Conservation (phyloP, 1,284 basidiomycete genomes). For the Golubevia sp. region DNA sequence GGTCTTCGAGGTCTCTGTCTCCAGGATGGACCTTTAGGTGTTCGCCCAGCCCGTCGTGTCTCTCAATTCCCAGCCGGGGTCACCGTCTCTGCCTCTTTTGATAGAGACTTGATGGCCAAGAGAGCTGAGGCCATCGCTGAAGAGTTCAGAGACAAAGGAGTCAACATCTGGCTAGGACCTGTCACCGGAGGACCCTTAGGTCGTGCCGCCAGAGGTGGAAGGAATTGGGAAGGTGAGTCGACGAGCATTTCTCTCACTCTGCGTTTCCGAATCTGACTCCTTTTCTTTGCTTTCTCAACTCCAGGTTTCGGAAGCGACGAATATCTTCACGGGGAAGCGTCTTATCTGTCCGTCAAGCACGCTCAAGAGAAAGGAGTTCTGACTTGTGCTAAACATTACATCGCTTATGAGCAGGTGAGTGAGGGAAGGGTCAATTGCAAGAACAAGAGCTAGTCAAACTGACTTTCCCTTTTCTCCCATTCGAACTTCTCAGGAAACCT, state of each 20-base stretch:
- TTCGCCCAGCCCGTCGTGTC: conserved; percentile 37
- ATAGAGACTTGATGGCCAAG: conserved; percentile 30
- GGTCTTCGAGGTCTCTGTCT: conserved; percentile 44
- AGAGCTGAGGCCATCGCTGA: conserved; percentile 45
- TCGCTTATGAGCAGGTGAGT: conserved; percentile 48
- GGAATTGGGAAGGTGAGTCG: conserved; percentile 34
- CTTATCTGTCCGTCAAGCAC: conserved; percentile 30
- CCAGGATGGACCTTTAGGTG: conserved; percentile 45
- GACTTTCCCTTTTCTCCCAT: background rate
- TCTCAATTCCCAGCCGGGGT: conserved; percentile 49
- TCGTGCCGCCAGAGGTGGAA: conserved; percentile 32
- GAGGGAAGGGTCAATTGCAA: conserved; percentile 19
- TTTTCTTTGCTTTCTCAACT: background rate
- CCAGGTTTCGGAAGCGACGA: conserved; percentile 38
- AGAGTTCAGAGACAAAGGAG: conserved; percentile 50
- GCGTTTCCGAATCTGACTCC: background rate
- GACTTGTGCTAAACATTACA: conserved; percentile 46
- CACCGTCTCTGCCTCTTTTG: conserved; percentile 46
- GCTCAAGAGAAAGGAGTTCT: conserved; percentile 41
- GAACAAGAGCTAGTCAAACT: background rate
- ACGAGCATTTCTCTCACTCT: background rate
- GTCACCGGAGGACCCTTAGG: conserved; percentile 28
- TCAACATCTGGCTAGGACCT: conserved; percentile 49
- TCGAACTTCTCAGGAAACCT: conserved; percentile 28
- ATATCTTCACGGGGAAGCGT: conserved; percentile 43